phyloP scores from a whole-genome alignment of 2,329 filamentous ascomycete species.

The Myriangium duriaei region DNA sequence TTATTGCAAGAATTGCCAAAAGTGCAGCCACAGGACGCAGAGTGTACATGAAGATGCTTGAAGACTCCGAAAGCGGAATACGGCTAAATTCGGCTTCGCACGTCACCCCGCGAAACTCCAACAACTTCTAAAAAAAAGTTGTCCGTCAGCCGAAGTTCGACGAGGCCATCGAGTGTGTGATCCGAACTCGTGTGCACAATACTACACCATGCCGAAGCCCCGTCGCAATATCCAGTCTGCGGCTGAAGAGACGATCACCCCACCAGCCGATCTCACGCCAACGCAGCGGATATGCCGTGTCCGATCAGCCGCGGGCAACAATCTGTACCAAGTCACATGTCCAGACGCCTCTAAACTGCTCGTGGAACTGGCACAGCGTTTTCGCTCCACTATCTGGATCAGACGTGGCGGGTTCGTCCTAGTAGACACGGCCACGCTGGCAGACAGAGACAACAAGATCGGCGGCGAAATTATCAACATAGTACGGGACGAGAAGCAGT shows the following conservation, averaged over 20 bases:
- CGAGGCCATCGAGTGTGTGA: no score
- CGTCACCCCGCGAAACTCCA: no score
- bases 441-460: constrained; percentile 61
- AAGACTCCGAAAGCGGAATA: no score
- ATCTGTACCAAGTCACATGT: constrained; percentile 67
- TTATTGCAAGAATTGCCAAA: no score
- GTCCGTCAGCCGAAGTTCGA: no score
- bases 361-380: constrained; percentile 70
- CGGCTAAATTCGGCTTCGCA: no score
- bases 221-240: constrained; percentile 69
- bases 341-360: constrained; percentile 54
- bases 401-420: constrained; percentile 80
- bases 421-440: constrained; percentile 56
- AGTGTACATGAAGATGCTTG: no score
- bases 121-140: no score
- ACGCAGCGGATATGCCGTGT: constrained; percentile 60
- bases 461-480: constrained; percentile 86
- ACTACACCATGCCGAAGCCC: constrained; percentile 55
- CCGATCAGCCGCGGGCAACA: constrained; percentile 75
- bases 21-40: no score
- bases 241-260: constrained; percentile 54
- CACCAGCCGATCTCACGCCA: constrained; percentile 42
- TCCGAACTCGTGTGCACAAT: no score
- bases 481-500: constrained; percentile 78
- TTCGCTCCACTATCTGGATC: constrained; percentile 89